A percentile compares a stretch with the other conserved stretches of the same genome.
Conservation (phyloP, 768 basidiomycete species). For the Clavaria fumosa region DNA sequence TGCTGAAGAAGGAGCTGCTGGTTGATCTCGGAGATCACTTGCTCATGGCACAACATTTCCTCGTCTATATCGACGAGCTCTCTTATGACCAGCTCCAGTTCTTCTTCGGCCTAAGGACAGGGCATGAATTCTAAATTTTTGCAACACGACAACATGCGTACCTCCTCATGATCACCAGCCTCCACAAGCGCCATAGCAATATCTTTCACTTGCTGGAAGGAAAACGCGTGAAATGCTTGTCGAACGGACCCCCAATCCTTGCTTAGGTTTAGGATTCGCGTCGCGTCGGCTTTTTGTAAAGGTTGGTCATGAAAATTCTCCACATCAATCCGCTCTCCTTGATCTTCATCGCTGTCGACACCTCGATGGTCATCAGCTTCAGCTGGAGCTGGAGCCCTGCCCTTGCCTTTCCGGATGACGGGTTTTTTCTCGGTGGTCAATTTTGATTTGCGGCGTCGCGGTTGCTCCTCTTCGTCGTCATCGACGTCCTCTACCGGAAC, state of each 20-base stretch:
- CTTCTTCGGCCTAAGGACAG: conserved; percentile 30
- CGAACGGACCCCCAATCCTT: conserved; percentile 48
- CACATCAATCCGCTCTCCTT: conserved; percentile 43
- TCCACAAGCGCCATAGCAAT: conserved; percentile 43
- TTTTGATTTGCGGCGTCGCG: conserved; percentile 18
- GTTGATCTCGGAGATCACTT: conserved; percentile 37
- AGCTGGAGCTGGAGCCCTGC: conserved; percentile 15
- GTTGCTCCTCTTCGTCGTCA: conserved; percentile 27
- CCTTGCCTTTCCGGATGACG: conserved; percentile 22
- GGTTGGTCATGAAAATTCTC: conserved; percentile 53
- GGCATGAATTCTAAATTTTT: no score
- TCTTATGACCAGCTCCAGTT: conserved; percentile 55
- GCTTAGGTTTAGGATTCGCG: conserved; percentile 40
- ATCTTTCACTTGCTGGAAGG: conserved; percentile 31
- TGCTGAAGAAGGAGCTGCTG: conserved; percentile 41
- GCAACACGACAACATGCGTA: conserved; percentile 11
- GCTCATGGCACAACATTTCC: conserved; percentile 42
- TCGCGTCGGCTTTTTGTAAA: conserved; percentile 34
- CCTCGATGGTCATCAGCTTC: conserved; percentile 12
- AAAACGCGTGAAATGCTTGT: conserved; percentile 28
- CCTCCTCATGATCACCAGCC: conserved; percentile 35
- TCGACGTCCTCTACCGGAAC: conserved; percentile 27
- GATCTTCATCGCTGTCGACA: conserved; percentile 25
- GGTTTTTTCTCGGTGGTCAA: conserved; percentile 17
- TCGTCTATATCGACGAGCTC: conserved; percentile 49